Conservation (phyloP, 495 filamentous ascomycete species). For the Penicillium atrosanguineum region DNA sequence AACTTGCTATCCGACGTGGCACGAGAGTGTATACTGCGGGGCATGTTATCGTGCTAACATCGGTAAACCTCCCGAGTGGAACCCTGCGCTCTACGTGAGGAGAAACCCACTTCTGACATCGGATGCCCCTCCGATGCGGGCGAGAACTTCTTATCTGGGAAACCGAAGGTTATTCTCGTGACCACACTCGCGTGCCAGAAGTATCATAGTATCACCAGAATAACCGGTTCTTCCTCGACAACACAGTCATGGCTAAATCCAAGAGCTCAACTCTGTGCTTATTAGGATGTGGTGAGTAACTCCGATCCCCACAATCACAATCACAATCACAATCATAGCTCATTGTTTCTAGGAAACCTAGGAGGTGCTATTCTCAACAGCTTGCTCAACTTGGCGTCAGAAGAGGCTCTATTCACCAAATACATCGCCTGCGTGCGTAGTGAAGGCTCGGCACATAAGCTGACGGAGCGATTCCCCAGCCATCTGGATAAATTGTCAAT, state of each 20-base stretch:
- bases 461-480: constrained; percentile 15
- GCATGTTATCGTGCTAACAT: constrained; percentile 1
- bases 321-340: not conserved
- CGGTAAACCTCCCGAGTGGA: constrained; percentile 6
- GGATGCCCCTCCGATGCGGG: constrained; percentile 10
- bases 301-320: not conserved
- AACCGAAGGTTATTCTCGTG: not conserved
- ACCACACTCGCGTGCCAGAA: not conserved
- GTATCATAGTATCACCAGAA: not conserved
- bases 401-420: constrained; percentile 19
- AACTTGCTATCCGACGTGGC: not conserved
- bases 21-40: not conserved
- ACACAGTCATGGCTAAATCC: constrained; percentile 11
- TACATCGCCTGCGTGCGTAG: constrained; percentile 37
- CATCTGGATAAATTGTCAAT: constrained; percentile 17
- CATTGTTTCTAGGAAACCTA: constrained; percentile 30
- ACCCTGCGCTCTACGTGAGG: not conserved
- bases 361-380: constrained; percentile 37
- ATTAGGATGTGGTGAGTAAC: constrained; percentile 35
- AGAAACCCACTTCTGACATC: not conserved
- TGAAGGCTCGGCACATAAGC: constrained; percentile 16
- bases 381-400: constrained; percentile 16
- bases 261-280: constrained; percentile 31
- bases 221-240: not conserved
- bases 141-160: not conserved